Conservation (phyloP, 352 stramenopile genomes). For the Aphanomyces stellatus region DNA sequence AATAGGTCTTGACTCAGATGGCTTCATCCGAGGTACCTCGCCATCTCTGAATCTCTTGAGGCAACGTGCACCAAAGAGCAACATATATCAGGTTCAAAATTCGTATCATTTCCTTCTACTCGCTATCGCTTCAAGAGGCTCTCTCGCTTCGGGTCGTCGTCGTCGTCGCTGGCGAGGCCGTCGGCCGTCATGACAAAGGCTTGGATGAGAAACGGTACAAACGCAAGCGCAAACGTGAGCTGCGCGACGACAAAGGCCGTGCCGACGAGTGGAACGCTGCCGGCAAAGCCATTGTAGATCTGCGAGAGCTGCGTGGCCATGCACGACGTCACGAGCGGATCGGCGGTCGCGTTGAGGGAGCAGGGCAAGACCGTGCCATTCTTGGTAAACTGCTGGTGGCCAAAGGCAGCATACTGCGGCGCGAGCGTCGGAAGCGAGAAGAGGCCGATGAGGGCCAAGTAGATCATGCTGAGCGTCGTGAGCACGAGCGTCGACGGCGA, state of each 20-base stretch:
- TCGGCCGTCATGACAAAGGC: slow-evolving; percentile 61
- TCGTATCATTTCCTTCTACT: too few species aligned
- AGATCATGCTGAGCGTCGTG: slow-evolving; percentile 68
- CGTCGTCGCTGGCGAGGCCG: slow-evolving; percentile 45
- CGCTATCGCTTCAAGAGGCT: slow-evolving; percentile 40
- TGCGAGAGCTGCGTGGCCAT: slow-evolving; percentile 65
- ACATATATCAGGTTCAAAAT: too few species aligned
- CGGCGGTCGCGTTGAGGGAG: slow-evolving; percentile 49
- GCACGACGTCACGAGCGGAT: slow-evolving; percentile 24
- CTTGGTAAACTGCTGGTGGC: slow-evolving; percentile 61
- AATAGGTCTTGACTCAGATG: too few species aligned
- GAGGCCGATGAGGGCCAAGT: slow-evolving; percentile 71
- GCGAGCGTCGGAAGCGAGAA: slow-evolving; percentile 74
- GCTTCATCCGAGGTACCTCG: too few species aligned
- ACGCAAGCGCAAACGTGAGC: slow-evolving; percentile 56
- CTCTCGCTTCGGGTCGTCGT: slow-evolving; percentile 61
- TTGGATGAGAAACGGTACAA: slow-evolving; percentile 69
- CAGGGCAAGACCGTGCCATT: slow-evolving; percentile 42
- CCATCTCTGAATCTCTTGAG: too few species aligned
- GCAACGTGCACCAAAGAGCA: too few species aligned
- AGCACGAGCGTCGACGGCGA: slow-evolving; percentile 67
- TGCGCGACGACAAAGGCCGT: slow-evolving; percentile 65
- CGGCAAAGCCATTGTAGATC: slow-evolving; percentile 72
- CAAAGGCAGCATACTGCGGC: slow-evolving; percentile 79
- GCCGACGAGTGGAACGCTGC: slow-evolving; percentile 65